A percentile compares a stretch with the other conserved stretches of the same genome.
phyloP scores from a whole-genome alignment of 1,284 basidiomycete species.

The Exobasidium rhododendri region DNA sequence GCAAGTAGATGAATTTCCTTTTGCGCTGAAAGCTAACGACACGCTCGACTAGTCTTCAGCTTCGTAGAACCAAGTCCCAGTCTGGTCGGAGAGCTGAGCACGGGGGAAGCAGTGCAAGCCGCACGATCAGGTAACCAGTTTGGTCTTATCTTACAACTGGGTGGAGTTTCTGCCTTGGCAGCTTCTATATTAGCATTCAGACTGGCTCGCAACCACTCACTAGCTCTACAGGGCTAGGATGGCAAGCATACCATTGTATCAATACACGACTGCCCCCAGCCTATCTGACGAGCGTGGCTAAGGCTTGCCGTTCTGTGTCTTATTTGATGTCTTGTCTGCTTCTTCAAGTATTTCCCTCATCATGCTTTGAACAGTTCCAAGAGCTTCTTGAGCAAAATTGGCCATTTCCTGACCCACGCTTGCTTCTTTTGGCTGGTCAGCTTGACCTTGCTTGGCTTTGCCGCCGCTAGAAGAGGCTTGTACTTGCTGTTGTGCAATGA shows the following conservation, averaged over 20 bases:
- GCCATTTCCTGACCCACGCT: conserved; percentile 1
- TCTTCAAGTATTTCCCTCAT: conserved; percentile 12
- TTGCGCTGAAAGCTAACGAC: too few species aligned
- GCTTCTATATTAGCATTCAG: not conserved
- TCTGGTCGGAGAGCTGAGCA: not conserved
- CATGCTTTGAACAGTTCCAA: conserved; percentile 5
- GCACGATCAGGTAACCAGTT: not conserved
- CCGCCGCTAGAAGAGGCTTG: not conserved
- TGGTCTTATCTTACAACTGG: conserved; percentile 1
- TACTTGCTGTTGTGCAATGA: not conserved
- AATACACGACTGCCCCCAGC: too few species aligned
- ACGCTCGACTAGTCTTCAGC: conserved; percentile 1
- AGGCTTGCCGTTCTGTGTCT: too few species aligned
- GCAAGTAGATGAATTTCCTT: not conserved
- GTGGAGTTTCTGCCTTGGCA: not conserved
- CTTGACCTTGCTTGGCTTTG: not conserved
- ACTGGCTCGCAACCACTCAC: not conserved
- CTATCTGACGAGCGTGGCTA: too few species aligned
- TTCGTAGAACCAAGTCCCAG: not conserved
- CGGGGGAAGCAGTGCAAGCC: too few species aligned
- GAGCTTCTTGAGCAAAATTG: conserved; percentile 9
- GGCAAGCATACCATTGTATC: conserved; percentile 1
- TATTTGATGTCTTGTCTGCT: too few species aligned
- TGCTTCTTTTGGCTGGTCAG: not conserved
- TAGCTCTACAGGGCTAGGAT: not conserved